Evolutionary conservation across 768 basidiomycete species (phyloP), one percentile per base, ranked within the genome.

Genomic region (Cyathus striatus): DNA sequence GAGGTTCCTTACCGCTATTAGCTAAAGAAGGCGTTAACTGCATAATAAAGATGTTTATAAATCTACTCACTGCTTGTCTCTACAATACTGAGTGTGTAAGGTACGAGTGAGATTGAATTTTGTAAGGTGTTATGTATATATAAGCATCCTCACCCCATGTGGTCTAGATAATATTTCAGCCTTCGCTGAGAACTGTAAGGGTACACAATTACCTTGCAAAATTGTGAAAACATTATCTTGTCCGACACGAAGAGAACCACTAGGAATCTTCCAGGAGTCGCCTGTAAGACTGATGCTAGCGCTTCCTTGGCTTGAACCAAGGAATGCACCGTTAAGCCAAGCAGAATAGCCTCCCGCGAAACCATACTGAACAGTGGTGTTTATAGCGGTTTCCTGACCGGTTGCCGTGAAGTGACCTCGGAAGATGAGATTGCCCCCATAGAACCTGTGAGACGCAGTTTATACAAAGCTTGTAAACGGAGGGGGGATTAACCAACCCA

Each of bases 401-500:
- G 62, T 66, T 9, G 75, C 72, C 10, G 56, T 72, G 58, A 79
- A 78, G 43, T 72, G 70, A n/a, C 72, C 77, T 10, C 76, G 67
- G 62, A 70, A 78, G 32, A 78, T 63, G 26, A 77, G 55, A 43
- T 75, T 69, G 1, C 73, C 74, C 2, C 73, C 76, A 43, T 76
- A 76, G 48, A 75, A 77, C 14, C 74, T 75, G 41, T 30, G 30
- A 23, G 18, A n/a, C n/a, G n/a, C n/a, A n/a, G n/a, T n/a, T n/a
- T n/a, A n/a, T n/a, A n/a, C n/a, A n/a, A n/a, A n/a, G n/a, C n/a
- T n/a, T n/a, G n/a, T n/a, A n/a, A n/a, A n/a, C n/a, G n/a, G n/a
- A n/a, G n/a, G n/a, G n/a, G n/a, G n/a, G n/a, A n/a, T n/a, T n/a
- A n/a, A n/a, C n/a, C n/a, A 51, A 73, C 72, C 71, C 74, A 42